Conservation (phyloP, 208 protist species). For the Phytomonas francai region DNA sequence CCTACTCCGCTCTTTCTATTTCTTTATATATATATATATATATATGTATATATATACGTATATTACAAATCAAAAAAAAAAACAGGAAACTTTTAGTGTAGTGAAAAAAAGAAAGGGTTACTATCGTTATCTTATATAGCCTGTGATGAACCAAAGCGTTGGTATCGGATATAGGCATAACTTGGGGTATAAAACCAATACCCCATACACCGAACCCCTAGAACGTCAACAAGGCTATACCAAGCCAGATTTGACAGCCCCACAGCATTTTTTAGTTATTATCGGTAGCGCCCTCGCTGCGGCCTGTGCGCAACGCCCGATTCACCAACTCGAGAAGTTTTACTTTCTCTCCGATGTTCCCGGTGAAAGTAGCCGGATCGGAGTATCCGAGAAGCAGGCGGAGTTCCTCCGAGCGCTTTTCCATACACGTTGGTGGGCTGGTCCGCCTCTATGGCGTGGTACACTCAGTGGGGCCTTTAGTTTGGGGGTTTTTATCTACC, state of each 20-base stretch:
- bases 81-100: not conserved
- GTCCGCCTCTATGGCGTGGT: constrained; percentile 14
- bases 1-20: constrained; percentile 7
- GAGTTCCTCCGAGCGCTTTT: constrained; percentile 70
- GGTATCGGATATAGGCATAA: constrained; percentile 13
- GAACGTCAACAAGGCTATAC: constrained; percentile 60
- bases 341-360: constrained; percentile 78
- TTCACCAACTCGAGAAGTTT: constrained; percentile 50
- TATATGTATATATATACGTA: constrained; percentile 7
- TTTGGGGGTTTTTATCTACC: constrained; percentile 28
- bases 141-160: not conserved
- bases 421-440: constrained; percentile 54
- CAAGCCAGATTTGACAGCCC: constrained; percentile 38
- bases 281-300: constrained; percentile 22
- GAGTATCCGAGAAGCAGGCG: constrained; percentile 66
- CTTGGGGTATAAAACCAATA: constrained; percentile 17
- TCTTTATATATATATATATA: constrained; percentile 5
- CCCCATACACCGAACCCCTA: constrained; percentile 42
- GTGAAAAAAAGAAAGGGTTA: constrained; percentile 1
- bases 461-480: constrained; percentile 31
- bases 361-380: constrained; percentile 62
- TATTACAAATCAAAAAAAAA: not conserved
- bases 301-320: constrained; percentile 32
- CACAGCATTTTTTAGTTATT: constrained; percentile 44
- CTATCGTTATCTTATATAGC: not conserved